phyloP scores from a whole-genome alignment of 2,329 filamentous ascomycete genomes.

The Arthrobotrys sphaeroides region DNA sequence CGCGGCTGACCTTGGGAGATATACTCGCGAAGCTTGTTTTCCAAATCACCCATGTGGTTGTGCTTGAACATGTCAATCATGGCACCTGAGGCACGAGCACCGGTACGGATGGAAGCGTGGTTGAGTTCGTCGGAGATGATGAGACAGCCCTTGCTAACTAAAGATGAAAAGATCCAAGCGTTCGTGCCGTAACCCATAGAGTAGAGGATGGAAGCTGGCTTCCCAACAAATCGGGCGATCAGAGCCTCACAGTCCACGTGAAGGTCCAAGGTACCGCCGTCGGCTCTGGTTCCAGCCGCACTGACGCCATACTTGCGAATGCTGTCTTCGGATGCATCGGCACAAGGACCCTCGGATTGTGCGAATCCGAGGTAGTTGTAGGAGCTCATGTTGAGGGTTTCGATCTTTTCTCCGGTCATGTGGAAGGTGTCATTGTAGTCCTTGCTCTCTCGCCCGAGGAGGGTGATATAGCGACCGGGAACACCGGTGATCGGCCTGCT shows the following conservation, averaged over 20 bases:
- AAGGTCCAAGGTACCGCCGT: conserved; percentile 86
- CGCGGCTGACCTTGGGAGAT: conserved; percentile 97
- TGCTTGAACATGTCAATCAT: conserved; percentile 98
- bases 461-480: conserved; percentile 89
- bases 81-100: conserved; percentile 89
- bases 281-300: conserved; percentile 80
- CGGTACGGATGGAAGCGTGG: conserved; percentile 95
- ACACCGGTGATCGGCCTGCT: conserved; percentile 91
- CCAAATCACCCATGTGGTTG: conserved; percentile 91
- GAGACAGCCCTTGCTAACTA: conserved; percentile 90
- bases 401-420: conserved; percentile 86
- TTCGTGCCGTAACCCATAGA: conserved; percentile 99
- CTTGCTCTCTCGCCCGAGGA: conserved; percentile 88
- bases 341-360: conserved; percentile 95
- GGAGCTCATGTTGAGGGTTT: conserved; percentile 98
- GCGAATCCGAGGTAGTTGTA: conserved; percentile 99
- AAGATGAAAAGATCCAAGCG: conserved; percentile 86
- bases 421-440: conserved; percentile 92
- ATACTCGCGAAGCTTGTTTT: conserved; percentile 84
- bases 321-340: conserved; percentile 86
- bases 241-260: conserved; percentile 88
- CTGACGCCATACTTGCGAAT: conserved; percentile 87
- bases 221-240: conserved; percentile 90
- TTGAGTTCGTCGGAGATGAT: conserved; percentile 98
- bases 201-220: conserved; percentile 94